Evolutionary conservation across 495 filamentous ascomycete species (phyloP).

Genomic region (Xylaria palmicola): DNA sequence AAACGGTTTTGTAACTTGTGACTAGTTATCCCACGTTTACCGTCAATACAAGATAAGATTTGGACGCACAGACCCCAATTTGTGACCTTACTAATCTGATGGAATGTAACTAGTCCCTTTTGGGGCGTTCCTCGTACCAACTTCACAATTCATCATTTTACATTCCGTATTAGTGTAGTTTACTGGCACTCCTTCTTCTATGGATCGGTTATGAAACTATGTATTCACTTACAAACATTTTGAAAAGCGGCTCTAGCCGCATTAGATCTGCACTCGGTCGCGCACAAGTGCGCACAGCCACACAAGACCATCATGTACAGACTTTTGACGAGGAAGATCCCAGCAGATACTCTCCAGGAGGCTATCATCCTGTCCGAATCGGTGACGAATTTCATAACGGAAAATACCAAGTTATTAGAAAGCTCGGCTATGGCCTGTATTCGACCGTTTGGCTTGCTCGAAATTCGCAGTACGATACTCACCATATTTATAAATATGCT

Average conservation of each 20-base stretch:
- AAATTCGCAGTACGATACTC: constrained; percentile 20
- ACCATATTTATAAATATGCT: background rate
- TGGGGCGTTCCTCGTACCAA: no score
- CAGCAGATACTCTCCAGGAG: constrained; percentile 15
- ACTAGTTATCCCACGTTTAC: no score
- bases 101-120: no score
- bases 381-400: constrained; percentile 32
- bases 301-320: background rate
- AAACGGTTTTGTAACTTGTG: no score
- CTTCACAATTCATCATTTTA: no score
- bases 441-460: constrained; percentile 50
- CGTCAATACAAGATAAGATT: no score
- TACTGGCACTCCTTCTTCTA: no score
- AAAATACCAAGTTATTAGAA: constrained; percentile 43
- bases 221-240: background rate
- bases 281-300: background rate
- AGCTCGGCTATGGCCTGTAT: constrained; percentile 47
- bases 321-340: background rate
- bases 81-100: no score
- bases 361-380: constrained; percentile 43
- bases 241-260: background rate
- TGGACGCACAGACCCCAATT: no score
- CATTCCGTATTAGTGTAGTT: no score
- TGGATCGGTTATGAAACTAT: background rate
- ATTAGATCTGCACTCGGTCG: constrained; percentile 3